These are phyloP conservation scores for Microdochium paspali DNA, from an alignment of 2,329 filamentous ascomycete species.

Conservation along the genomic window DNA sequence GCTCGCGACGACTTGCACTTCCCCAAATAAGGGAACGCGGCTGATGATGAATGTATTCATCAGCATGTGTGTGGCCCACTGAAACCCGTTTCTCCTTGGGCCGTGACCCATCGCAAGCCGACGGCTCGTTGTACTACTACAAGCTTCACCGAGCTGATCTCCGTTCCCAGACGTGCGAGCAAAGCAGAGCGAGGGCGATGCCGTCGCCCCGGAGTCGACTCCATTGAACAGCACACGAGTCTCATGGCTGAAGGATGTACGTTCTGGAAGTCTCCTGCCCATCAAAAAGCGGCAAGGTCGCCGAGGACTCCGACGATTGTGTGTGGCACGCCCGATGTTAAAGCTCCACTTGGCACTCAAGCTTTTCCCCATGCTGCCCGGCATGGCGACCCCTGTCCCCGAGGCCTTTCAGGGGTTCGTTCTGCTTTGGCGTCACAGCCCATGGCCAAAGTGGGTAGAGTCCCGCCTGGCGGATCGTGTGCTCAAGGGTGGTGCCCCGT, in stretches of 20 bases:
- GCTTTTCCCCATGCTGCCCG: not conserved
- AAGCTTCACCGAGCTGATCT: not conserved
- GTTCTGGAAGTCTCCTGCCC: not conserved
- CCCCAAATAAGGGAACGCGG: not conserved
- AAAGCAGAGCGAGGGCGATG: no score
- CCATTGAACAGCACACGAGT: no score
- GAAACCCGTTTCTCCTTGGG: not conserved
- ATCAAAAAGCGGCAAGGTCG: not conserved
- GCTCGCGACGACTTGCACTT: not conserved
- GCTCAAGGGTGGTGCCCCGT: no score
- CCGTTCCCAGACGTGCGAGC: not conserved
- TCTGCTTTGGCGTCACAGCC: not conserved
- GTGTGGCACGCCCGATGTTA: not conserved
- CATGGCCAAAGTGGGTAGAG: not conserved
- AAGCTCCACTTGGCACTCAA: not conserved
- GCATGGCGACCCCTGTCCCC: not conserved
- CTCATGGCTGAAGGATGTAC: not conserved
- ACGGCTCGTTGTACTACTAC: not conserved
- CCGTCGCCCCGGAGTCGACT: no score
- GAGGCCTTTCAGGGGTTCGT: not conserved
- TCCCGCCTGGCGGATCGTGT: not conserved
- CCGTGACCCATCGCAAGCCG: not conserved
- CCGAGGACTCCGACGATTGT: not conserved
- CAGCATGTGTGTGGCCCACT: not conserved
- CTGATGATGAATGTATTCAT: not conserved